Percentiles rank a stretch among this genome's conserved stretches.
phyloP scores from a whole-genome alignment of 1,284 basidiomycete species.

The Coniophora puteana region DNA sequence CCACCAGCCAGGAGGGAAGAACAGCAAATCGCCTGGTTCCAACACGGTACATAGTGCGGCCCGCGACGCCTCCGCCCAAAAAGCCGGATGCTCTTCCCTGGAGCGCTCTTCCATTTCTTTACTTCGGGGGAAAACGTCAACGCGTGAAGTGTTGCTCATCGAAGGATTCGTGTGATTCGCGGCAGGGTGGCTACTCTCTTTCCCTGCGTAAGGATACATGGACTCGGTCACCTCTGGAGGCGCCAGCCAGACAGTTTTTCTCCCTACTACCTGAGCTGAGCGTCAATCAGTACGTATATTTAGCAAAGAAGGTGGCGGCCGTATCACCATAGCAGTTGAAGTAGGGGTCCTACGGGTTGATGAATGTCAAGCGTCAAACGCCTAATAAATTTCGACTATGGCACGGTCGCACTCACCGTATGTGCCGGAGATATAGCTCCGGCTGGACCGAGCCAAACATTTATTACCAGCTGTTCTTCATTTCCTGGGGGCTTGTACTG shows the following conservation, averaged over 20 bases:
- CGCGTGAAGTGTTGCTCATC: conserved; percentile 64
- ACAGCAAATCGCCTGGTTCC: conserved; percentile 78
- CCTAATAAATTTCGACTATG: not conserved
- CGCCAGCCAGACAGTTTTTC: conserved; percentile 91
- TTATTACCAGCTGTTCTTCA: conserved; percentile 69
- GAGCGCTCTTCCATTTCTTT: conserved; percentile 16
- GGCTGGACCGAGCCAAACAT: conserved; percentile 86
- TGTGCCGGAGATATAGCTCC: conserved; percentile 86
- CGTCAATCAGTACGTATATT: conserved; percentile 10
- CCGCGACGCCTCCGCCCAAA: conserved; percentile 59
- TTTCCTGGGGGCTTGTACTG: conserved; percentile 65
- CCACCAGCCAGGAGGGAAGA: conserved; percentile 92
- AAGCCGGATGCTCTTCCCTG: conserved; percentile 36
- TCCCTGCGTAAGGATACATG: conserved; percentile 25
- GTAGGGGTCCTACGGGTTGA: conserved; percentile 74
- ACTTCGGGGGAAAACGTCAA: conserved; percentile 60
- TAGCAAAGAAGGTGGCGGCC: conserved; percentile 8
- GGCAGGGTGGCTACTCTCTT: conserved; percentile 33
- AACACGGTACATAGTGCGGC: conserved; percentile 65
- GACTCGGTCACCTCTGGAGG: conserved; percentile 46
- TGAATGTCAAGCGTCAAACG: conserved; percentile 1
- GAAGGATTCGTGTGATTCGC: conserved; percentile 35
- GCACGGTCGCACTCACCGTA: conserved; percentile 57
- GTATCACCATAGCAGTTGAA: conserved; percentile 83
- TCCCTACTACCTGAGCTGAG: conserved; percentile 82